phyloP scores from a whole-genome alignment of 768 basidiomycete species.

The Lactarius sp. region DNA sequence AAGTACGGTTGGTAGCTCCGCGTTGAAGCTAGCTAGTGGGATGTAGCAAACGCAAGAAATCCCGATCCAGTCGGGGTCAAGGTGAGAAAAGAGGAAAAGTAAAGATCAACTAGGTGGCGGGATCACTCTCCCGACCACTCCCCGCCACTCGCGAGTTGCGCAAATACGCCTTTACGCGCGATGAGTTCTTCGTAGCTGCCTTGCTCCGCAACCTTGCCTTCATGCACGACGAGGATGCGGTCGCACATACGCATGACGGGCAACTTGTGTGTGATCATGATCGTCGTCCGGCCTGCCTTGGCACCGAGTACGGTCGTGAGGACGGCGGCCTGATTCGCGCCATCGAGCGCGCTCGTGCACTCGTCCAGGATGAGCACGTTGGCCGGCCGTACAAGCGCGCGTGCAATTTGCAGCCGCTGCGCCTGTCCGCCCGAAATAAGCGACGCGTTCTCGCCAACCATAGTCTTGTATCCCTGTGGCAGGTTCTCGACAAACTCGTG shows the following conservation, averaged over 20 bases:
- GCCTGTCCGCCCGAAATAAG: slow-evolving; percentile 93
- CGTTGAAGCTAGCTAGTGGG: neutral
- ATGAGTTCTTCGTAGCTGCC: slow-evolving; percentile 72
- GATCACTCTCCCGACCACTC: slow-evolving; percentile 46
- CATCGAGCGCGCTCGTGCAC: slow-evolving; percentile 90
- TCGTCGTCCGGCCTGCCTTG: slow-evolving; percentile 68
- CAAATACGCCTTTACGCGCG: slow-evolving; percentile 64
- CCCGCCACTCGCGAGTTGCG: slow-evolving; percentile 71
- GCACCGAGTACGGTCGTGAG: slow-evolving; percentile 67
- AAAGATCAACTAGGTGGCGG: neutral
- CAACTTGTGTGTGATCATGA: slow-evolving; percentile 93
- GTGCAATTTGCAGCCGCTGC: slow-evolving; percentile 87
- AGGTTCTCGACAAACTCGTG: slow-evolving; percentile 82
- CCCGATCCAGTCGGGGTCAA: slow-evolving; percentile 1
- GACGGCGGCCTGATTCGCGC: slow-evolving; percentile 76
- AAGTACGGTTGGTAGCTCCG: neutral
- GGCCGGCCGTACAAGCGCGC: slow-evolving; percentile 74
- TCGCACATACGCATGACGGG: slow-evolving; percentile 91
- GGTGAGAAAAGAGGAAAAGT: neutral
- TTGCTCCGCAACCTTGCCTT: slow-evolving; percentile 74
- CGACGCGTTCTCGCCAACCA: slow-evolving; percentile 87
- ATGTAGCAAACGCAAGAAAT: neutral
- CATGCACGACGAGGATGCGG: slow-evolving; percentile 72
- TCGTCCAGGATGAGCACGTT: slow-evolving; percentile 86
- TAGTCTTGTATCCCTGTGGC: slow-evolving; percentile 82